Conservation (phyloP, 2,329 filamentous ascomycete species). For the Pyrenophora tritici-repentis region DNA sequence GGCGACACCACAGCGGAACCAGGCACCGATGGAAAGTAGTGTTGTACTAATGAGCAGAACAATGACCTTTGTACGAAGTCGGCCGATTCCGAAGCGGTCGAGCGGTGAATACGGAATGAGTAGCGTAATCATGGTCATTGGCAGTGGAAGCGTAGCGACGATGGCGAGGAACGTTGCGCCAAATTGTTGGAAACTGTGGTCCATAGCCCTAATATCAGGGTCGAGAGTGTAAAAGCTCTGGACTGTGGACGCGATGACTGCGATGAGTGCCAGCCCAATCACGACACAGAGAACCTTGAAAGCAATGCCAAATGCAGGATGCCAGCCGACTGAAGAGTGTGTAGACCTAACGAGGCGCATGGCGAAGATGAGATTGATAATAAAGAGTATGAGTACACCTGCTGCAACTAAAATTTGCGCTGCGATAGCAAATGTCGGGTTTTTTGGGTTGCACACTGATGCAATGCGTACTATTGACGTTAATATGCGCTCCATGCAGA, state of each 20-base stretch:
- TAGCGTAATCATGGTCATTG: slow-evolving; percentile 57
- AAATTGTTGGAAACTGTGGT: slow-evolving; percentile 68
- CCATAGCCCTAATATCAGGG: slow-evolving; percentile 53
- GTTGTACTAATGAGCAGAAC: slow-evolving; percentile 64
- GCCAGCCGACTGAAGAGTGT: slow-evolving; percentile 75
- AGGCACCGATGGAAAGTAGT: slow-evolving; percentile 70
- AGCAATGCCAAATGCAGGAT: slow-evolving; percentile 53
- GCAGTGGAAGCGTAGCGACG: slow-evolving; percentile 69
- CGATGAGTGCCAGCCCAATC: slow-evolving; percentile 64
- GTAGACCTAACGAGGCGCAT: slow-evolving; percentile 76
- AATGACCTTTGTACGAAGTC: slow-evolving; percentile 67
- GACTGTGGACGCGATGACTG: slow-evolving; percentile 68
- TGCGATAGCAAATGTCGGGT: slow-evolving; percentile 58
- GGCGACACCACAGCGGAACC: slow-evolving; percentile 66
- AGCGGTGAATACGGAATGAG: slow-evolving; percentile 51
- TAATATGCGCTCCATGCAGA: slow-evolving; percentile 51
- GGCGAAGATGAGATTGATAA: slow-evolving; percentile 77
- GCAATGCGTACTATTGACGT: slow-evolving; percentile 48
- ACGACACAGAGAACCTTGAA: slow-evolving; percentile 65
- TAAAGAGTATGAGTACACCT: slow-evolving; percentile 74
- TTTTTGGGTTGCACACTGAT: slow-evolving; percentile 39
- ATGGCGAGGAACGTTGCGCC: slow-evolving; percentile 66
- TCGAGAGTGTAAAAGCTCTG: slow-evolving; percentile 71
- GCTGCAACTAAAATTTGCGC: slow-evolving; percentile 73
- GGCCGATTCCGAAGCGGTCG: slow-evolving; percentile 69